Base-by-base conservation (phyloP, 352 stramenopile genomes). In the Globisporangium sylvaticum region DNA sequence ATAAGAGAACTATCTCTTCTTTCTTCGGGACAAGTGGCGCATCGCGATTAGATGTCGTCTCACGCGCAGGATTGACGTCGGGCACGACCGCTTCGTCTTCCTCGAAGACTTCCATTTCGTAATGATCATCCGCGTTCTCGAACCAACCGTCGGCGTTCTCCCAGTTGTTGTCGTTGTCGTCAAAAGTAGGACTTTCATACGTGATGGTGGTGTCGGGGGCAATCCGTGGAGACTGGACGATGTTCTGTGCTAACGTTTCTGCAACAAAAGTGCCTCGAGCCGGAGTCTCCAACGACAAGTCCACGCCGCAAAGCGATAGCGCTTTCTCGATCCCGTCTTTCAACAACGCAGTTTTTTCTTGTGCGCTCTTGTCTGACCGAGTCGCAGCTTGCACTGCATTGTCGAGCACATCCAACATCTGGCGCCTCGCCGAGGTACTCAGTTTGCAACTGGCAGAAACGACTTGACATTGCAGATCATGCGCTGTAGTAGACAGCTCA, bases 381-480 rank as follows among this genome's bases (percentile, higher is more conserved):
- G 58, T 8, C 12, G 53, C 37, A 24, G 56, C 31, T 20, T 66
- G 58, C 58, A 66, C 20, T 2, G 58, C 58, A 32, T 15, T 22
- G 18, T 83, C 75, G 34, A 85, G 69, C 25, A 68, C 63, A n/a
- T 32, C 54, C 5, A 85, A 32, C 63, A 85, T 58, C 12, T 72
- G 58, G 50, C 78, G 64, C 37, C 74, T 74, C 10, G 31, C 57
- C 25, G 59, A 50, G 1, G 73, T 55, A 2, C 65, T 25, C 53
- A 83, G 20, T 0, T 44, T 31, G 54, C 67, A 78, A 12, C 55
- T 66, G 22, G 52, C 37, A 22, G 74, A 76, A 32, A 69, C 58
- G n/a, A 85, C 53, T 39, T 65, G 65, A 37, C 69, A 80, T 60
- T 85, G 77, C 44, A 85, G 59, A 42, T 77, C 64, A 59, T 77